These are phyloP conservation scores for Graphium sp. DNA, from an alignment of 2,329 filamentous ascomycete genomes.

Conservation along the genomic window DNA sequence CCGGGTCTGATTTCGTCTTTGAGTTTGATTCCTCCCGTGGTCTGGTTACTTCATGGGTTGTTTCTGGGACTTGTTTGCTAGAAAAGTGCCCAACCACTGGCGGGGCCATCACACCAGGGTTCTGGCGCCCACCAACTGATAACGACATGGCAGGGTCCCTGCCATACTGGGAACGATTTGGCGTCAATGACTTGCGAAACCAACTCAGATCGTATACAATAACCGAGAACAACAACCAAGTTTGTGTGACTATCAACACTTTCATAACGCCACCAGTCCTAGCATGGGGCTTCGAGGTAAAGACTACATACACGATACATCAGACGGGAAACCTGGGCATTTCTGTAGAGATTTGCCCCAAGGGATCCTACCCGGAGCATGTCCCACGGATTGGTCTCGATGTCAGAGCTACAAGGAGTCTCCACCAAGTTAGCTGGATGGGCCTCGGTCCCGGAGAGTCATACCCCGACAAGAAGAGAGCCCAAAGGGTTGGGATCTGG, in stretches of 20 bases:
- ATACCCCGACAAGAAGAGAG: slow-evolving; percentile 43
- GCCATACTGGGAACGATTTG: slow-evolving; percentile 39
- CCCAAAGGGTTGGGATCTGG: slow-evolving; percentile 36
- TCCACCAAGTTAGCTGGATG: slow-evolving; percentile 37
- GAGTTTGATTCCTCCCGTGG: slow-evolving; percentile 27
- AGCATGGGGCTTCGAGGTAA: slow-evolving; percentile 36
- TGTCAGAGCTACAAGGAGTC: slow-evolving; percentile 26
- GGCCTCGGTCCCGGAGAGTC: slow-evolving; percentile 47
- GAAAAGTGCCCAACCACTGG: no score
- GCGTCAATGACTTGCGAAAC: slow-evolving; percentile 25
- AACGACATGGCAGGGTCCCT: slow-evolving; percentile 40
- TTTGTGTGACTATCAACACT: slow-evolving; percentile 23
- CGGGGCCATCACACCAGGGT: slow-evolving; percentile 25
- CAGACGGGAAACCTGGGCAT: slow-evolving; percentile 25
- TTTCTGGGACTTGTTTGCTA: no score
- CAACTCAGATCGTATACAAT: slow-evolving; percentile 24
- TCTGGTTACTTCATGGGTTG: slow-evolving; percentile 24
- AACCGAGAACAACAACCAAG: slow-evolving; percentile 10
- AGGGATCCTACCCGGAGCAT: slow-evolving; percentile 31
- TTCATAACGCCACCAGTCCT: slow-evolving; percentile 42
- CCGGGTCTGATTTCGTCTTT: slow-evolving; percentile 18
- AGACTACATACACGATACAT: slow-evolving; percentile 33
- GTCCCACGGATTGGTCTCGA: slow-evolving; percentile 47
- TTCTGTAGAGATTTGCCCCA: slow-evolving; percentile 22
- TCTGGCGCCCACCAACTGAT: slow-evolving; percentile 50